Evolutionary conservation across 805 yeast species (phyloP).

Genomic region (Pachysolen tannophilus): DNA sequence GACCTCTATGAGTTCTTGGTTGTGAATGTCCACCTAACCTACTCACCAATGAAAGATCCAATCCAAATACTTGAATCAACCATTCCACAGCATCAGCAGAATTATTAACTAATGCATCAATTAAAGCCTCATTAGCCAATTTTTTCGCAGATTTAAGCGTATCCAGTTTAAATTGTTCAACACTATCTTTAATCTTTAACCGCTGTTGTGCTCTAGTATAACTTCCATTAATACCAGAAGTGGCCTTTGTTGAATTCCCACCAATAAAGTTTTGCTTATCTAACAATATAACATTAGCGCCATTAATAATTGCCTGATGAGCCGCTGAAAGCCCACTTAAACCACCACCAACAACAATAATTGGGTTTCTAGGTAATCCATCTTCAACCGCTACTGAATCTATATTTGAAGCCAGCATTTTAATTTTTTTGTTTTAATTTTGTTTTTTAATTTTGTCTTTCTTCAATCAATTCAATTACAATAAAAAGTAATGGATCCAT

Average conservation of each 20-base stretch:
- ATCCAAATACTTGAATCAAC: constrained; percentile 54
- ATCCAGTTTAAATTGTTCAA: constrained; percentile 53
- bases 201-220: constrained; percentile 51
- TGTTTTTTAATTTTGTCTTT: neutral
- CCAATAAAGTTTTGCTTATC: constrained; percentile 57
- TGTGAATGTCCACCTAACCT: constrained; percentile 78
- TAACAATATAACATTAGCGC: constrained; percentile 42
- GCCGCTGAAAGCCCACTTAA: constrained; percentile 59
- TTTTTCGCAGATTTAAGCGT: constrained; percentile 60
- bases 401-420: neutral
- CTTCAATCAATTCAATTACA: too few species aligned
- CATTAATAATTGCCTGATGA: constrained; percentile 35
- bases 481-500: too few species aligned
- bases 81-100: constrained; percentile 66
- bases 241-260: constrained; percentile 61
- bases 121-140: constrained; percentile 49
- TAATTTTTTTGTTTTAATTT: neutral
- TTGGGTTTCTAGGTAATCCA: constrained; percentile 24
- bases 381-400: neutral
- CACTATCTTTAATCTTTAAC: constrained; percentile 44
- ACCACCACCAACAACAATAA: constrained; percentile 59
- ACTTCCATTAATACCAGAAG: constrained; percentile 70
- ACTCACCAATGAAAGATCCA: constrained; percentile 62
- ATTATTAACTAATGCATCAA: constrained; percentile 49
- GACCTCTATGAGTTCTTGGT: constrained; percentile 77